Conservation (phyloP, 2,329 filamentous ascomycete species). For the Pestalotiopsis sp. region DNA sequence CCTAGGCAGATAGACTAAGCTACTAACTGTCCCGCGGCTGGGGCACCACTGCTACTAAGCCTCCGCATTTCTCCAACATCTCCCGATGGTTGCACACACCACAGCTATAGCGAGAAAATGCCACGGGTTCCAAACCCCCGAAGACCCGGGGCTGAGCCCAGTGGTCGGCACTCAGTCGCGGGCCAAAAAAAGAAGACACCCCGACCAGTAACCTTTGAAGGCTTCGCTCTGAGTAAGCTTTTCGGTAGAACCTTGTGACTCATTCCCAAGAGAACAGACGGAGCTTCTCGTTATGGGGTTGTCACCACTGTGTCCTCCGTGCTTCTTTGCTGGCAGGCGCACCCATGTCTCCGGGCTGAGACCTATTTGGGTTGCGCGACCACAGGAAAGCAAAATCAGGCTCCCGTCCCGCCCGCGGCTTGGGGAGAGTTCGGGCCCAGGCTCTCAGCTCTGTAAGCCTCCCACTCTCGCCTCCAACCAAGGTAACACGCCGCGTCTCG, state of each 20-base stretch:
- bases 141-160: background rate
- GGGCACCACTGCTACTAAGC: background rate
- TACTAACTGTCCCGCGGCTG: background rate
- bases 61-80: background rate
- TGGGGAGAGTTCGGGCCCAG: background rate
- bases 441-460: background rate
- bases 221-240: background rate
- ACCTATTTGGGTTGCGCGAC: background rate
- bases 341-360: background rate
- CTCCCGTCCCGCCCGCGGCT: background rate
- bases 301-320: background rate
- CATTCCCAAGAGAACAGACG: background rate
- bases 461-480: background rate
- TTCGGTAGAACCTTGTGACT: background rate
- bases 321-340: background rate
- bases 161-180: background rate
- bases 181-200: background rate
- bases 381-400: background rate
- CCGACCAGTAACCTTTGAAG: background rate
- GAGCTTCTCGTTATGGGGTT: background rate
- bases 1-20: background rate
- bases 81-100: background rate
- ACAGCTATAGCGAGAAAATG: background rate
- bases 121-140: background rate
- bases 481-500: background rate